Evolutionary conservation across 2,329 filamentous ascomycete genomes (phyloP), one percentile per base, ranked within the genome.

Genomic region (Escovopsis sp.): DNA sequence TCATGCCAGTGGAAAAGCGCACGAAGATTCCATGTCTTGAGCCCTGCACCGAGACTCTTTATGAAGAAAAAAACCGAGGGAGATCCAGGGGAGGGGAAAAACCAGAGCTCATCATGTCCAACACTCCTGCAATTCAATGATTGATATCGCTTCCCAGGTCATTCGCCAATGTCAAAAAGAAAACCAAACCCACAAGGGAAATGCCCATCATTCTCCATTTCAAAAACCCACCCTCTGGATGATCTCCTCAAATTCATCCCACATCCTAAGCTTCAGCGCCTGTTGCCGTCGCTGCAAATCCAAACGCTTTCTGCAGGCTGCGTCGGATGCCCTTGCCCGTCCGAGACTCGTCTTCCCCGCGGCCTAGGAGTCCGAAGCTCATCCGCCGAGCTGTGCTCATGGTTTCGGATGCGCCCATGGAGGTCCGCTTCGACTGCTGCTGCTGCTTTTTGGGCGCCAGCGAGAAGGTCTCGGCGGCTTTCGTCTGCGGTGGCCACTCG

Each of bases 401-500:
- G 6, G 45, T 49, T 14, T 53, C 53, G 19, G 39, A 45, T 2
- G 41, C 34, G 1, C 45, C 37, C 21, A 45, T 33, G 13, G 44
- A 25, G 14, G 31, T 28, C 2, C 42, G 46, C 48, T 53, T 52
- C 43, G 57, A 64, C 51, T 55, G 63, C 45, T 57, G 63, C 16
- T 34, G 31, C 27, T 57, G 56, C 10, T 55, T 51, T 2, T n/a
- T 33, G 27, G 56, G 56, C 8, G 55, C 48, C 3, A 54, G 56
- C 4, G 59, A 49, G 10, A 44, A 26, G 45, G 55, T 40, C 48
- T 56, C 36, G 45, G 58, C 37, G 60, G 42, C 65, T 53, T 48
- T 70, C 62, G 31, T 63, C 46, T 32, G 67, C 49, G 14, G 84
- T 4, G 88, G 87, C 88, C 88, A 96, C 55, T 94, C 84, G 13